Conservation (phyloP, 495 filamentous ascomycete species). For the Lasiosphaeria hispida region DNA sequence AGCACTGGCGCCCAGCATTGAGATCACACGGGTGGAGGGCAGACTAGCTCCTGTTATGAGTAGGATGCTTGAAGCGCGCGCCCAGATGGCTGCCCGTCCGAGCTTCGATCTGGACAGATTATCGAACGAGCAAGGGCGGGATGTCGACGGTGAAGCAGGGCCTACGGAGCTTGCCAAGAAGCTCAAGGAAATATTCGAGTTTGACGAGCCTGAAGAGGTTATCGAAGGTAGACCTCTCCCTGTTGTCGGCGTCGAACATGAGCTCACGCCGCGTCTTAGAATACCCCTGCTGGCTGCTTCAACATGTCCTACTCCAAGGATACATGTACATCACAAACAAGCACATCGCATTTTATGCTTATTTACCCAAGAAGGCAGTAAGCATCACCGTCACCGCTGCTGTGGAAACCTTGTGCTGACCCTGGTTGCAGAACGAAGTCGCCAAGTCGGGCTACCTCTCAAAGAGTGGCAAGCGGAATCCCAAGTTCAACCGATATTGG, state of each 20-base stretch:
- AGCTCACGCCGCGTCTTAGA: conserved; percentile 49
- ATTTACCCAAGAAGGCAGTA: conserved; percentile 86
- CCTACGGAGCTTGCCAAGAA: conserved; percentile 59
- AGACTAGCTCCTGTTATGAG: conserved; percentile 70
- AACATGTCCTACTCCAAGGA: conserved; percentile 88
- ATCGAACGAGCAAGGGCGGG: conserved; percentile 29
- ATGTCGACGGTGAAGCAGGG: conserved; percentile 35
- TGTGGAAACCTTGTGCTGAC: conserved; percentile 21
- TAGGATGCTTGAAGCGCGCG: conserved; percentile 79
- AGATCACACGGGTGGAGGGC: conserved; percentile 32
- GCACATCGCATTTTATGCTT: conserved; percentile 97
- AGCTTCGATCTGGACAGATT: conserved; percentile 51
- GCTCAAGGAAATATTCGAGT: conserved; percentile 86
- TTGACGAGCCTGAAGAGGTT: conserved; percentile 79
- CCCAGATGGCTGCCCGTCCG: conserved; percentile 55
- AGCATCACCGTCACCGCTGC: conserved; percentile 23
- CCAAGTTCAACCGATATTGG: conserved; percentile 91
- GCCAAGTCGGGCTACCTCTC: conserved; percentile 85
- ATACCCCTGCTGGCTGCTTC: conserved; percentile 91
- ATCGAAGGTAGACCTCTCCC: conserved; percentile 56
- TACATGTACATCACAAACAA: conserved; percentile 95
- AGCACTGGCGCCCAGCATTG: conserved; percentile 25
- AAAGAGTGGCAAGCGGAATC: conserved; percentile 87
- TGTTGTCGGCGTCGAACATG: background rate
- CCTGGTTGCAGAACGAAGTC: conserved; percentile 59